Evolutionary conservation across 2,329 filamentous ascomycete species (phyloP).

Genomic region (Aspergillus ibericus): DNA sequence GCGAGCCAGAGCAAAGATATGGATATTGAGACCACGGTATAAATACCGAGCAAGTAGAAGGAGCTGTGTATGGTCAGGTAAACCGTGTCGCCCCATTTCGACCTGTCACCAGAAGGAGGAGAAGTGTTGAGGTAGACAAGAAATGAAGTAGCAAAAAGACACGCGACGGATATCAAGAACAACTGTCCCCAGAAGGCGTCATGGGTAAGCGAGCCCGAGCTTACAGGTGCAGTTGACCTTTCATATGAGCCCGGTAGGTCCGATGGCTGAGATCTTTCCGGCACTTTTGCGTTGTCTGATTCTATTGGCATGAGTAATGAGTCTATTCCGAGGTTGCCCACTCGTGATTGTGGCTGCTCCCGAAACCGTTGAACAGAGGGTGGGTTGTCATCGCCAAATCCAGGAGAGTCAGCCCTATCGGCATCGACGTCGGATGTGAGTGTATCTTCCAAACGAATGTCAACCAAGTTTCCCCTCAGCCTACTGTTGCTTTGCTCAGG

Average conservation of each 20-base stretch:
- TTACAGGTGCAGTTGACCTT: slow-evolving; percentile 57
- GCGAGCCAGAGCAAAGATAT: slow-evolving; percentile 91
- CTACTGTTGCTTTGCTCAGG: slow-evolving; percentile 48
- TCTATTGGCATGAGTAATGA: slow-evolving; percentile 51
- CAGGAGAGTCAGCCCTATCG: slow-evolving; percentile 42
- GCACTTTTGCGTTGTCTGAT: slow-evolving; percentile 51
- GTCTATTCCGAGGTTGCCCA: slow-evolving; percentile 39
- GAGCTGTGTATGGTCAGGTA: slow-evolving; percentile 86
- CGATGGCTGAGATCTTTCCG: slow-evolving; percentile 46
- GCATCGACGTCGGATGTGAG: slow-evolving; percentile 48
- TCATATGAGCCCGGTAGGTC: slow-evolving; percentile 56
- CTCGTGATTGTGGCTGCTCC: slow-evolving; percentile 42
- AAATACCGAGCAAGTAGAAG: slow-evolving; percentile 84
- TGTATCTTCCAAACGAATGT: slow-evolving; percentile 76
- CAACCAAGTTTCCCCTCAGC: slow-evolving; percentile 71
- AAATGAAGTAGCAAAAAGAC: slow-evolving; percentile 83
- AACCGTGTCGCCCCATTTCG: slow-evolving; percentile 81
- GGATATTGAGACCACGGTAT: slow-evolving; percentile 85
- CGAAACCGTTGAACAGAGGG: slow-evolving; percentile 58
- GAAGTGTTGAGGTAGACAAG: slow-evolving; percentile 88
- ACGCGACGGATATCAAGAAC: slow-evolving; percentile 80
- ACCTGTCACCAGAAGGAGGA: slow-evolving; percentile 64
- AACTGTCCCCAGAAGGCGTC: slow-evolving; percentile 91
- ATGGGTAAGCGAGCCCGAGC: slow-evolving; percentile 72
- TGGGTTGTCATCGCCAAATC: slow-evolving; percentile 49